Base-by-base conservation (phyloP, 2,329 filamentous ascomycete species). In the Colletotrichum gloeosporioides region DNA sequence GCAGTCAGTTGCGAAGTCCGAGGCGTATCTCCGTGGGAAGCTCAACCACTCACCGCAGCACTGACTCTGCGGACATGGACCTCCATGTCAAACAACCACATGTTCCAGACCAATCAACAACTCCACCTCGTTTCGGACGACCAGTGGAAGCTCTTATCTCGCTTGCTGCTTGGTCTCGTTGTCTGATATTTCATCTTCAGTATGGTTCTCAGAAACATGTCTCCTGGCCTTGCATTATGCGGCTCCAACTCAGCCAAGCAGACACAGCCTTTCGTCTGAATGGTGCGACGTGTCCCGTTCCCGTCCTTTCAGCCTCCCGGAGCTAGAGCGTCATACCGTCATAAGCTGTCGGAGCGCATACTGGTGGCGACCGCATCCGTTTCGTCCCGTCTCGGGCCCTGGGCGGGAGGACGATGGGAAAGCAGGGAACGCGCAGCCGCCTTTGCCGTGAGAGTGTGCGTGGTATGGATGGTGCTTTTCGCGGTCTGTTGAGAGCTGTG, bases 201-300 rank as follows among this genome's bases (percentile, higher is more conserved):
- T 53, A 53, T 53, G n/a, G 16, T 12, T 27, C 39, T 34, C 31
- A 57, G 70, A 73, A 76, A 61, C 55, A 25, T 31, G 39, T 27
- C 39, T 67, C 57, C 22, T 49, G 57, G 57, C 62, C 69, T 55
- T 69, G 49, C 70, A 75, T 75, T 36, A 68, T 75, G 73, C 62
- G 53, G 69, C 69, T 55, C 31, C 57, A 18, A 32, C 16, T 31
- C 1, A 31, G 32, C 13, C 18, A 63, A 57, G 53, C 63, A 25
- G 15, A 49, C 39, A 73, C 64, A 55, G 65, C 36, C 71, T 73
- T 63, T 76, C 73, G 70, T 76, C 70, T 44, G 32, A 69, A 69
- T 29, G 64, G 63, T 76, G 73, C 73, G 70, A 76, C 70, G 5
- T 57, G 70, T 69, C 57, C 73, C 70, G 70, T 64, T 68, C 70